Conservation (phyloP, 768 basidiomycete genomes). For the Pleurotus giganteus region DNA sequence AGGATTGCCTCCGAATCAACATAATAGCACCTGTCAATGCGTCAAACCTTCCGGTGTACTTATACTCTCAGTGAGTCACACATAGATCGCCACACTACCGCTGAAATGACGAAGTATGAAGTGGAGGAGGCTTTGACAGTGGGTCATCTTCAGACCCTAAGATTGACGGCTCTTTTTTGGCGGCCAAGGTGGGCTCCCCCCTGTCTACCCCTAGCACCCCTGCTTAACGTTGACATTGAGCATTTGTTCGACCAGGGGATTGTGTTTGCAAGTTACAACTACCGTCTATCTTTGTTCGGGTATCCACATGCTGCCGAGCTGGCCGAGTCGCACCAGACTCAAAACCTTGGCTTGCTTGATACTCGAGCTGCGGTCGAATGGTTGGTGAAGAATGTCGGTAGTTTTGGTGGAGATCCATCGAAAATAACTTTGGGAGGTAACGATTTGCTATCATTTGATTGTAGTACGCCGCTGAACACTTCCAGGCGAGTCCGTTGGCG, state of each 20-base stretch:
- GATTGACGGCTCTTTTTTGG: constrained; percentile 30
- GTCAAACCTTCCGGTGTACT: constrained; percentile 25
- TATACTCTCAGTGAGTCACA: constrained; percentile 25
- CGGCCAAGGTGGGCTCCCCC: constrained; percentile 22
- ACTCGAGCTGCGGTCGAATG: constrained; percentile 43
- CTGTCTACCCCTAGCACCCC: neutral
- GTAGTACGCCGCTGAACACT: neutral
- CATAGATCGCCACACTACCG: neutral
- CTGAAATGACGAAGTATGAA: neutral
- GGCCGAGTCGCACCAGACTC: constrained; percentile 27
- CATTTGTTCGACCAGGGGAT: constrained; percentile 21
- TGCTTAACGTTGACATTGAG: neutral
- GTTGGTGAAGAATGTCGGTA: constrained; percentile 38
- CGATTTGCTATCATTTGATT: neutral
- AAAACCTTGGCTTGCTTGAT: constrained; percentile 52
- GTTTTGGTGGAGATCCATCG: constrained; percentile 42
- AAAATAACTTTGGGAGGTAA: constrained; percentile 43
- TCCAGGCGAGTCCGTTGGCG: constrained; percentile 31
- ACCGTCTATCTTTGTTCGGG: constrained; percentile 34
- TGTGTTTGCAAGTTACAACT: constrained; percentile 33
- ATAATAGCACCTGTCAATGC: constrained; percentile 38
- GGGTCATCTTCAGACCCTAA: constrained; percentile 33
- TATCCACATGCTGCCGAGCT: constrained; percentile 40
- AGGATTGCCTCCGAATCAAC: constrained; percentile 41
- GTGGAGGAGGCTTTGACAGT: constrained; percentile 14